Evolutionary conservation across 2,329 filamentous ascomycete genomes (phyloP).

Genomic region (Phyllosticta ampelicida): DNA sequence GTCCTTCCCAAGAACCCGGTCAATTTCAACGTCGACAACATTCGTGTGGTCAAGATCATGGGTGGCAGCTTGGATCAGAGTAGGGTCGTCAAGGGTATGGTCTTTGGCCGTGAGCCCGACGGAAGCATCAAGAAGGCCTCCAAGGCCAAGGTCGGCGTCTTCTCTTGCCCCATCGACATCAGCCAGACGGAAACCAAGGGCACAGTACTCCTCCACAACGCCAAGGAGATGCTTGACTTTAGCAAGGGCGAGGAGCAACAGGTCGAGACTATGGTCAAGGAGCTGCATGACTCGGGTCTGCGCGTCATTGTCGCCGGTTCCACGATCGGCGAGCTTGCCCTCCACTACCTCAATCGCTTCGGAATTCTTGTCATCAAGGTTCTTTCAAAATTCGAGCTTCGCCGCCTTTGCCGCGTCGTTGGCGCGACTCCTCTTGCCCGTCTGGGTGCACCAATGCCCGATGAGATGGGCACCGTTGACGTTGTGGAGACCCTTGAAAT

Average conservation of each 20-base stretch:
- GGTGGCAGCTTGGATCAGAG: constrained; percentile 91
- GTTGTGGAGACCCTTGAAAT: constrained; percentile 96
- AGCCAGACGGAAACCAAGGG: constrained; percentile 98
- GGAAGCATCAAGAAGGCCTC: constrained; percentile 76
- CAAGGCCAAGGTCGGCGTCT: constrained; percentile 94
- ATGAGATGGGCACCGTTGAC: constrained; percentile 94
- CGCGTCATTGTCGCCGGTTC: constrained; percentile 86
- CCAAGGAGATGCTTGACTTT: constrained; percentile 97
- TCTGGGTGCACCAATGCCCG: constrained; percentile 96
- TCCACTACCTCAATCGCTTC: constrained; percentile 97
- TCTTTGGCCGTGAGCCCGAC: constrained; percentile 92
- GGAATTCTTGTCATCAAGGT: constrained; percentile 95
- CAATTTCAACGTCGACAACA: constrained; percentile 98
- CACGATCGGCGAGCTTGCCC: constrained; percentile 87
- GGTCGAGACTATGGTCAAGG: constrained; percentile 85
- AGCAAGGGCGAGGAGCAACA: constrained; percentile 93
- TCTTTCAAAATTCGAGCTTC: constrained; percentile 94
- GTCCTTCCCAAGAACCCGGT: constrained; percentile 90
- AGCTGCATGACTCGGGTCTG: constrained; percentile 86
- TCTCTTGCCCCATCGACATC: constrained; percentile 82
- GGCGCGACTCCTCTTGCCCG: constrained; percentile 93
- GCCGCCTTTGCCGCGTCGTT: constrained; percentile 88
- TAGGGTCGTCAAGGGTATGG: constrained; percentile 93
- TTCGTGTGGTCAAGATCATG: constrained; percentile 99
- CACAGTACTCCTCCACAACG: constrained; percentile 91